phyloP scores from a whole-genome alignment of 1,284 basidiomycete genomes.

The Inonotus obliquus region DNA sequence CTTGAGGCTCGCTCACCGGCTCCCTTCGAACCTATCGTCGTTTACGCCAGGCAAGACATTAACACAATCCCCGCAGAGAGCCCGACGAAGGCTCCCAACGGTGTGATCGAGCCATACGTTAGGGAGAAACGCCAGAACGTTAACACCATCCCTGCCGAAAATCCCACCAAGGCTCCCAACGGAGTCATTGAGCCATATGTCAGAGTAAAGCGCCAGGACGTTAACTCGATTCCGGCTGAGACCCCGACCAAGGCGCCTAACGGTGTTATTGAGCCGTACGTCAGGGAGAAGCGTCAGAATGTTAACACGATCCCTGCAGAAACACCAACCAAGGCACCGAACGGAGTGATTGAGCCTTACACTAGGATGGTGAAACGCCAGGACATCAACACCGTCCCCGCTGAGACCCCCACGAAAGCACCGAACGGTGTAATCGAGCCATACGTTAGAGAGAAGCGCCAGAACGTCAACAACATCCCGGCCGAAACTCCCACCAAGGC shows the following conservation, averaged over 20 bases:
- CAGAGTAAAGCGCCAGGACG: slow-evolving; percentile 24
- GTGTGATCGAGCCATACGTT: slow-evolving; percentile 25
- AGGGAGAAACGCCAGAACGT: slow-evolving; percentile 20
- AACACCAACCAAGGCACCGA: slow-evolving; percentile 22
- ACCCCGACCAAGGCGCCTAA: slow-evolving; percentile 25
- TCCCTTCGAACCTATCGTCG: slow-evolving; percentile 42
- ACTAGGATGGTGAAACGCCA: slow-evolving; percentile 16
- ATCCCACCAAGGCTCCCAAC: slow-evolving; percentile 29
- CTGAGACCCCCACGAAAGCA: slow-evolving; percentile 31
- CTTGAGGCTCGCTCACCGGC: slow-evolving; percentile 25
- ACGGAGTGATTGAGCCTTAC: slow-evolving; percentile 23
- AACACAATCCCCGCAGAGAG: slow-evolving; percentile 33
- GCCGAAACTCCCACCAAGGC: slow-evolving; percentile 33
- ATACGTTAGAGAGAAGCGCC: slow-evolving; percentile 18
- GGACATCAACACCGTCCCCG: slow-evolving; percentile 30
- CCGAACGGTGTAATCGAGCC: slow-evolving; percentile 24
- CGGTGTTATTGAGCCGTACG: slow-evolving; percentile 25
- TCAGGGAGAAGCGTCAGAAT: slow-evolving; percentile 15
- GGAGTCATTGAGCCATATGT: slow-evolving; percentile 22
- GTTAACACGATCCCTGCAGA: slow-evolving; percentile 24
- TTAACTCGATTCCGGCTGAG: slow-evolving; percentile 33
- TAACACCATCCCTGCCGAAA: slow-evolving; percentile 30
- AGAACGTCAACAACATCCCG: slow-evolving; percentile 25
- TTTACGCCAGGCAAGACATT: slow-evolving; percentile 37
- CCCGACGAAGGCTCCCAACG: slow-evolving; percentile 25